Base-by-base conservation (phyloP, 2,329 filamentous ascomycete genomes). In the Colletotrichum simmondsii region DNA sequence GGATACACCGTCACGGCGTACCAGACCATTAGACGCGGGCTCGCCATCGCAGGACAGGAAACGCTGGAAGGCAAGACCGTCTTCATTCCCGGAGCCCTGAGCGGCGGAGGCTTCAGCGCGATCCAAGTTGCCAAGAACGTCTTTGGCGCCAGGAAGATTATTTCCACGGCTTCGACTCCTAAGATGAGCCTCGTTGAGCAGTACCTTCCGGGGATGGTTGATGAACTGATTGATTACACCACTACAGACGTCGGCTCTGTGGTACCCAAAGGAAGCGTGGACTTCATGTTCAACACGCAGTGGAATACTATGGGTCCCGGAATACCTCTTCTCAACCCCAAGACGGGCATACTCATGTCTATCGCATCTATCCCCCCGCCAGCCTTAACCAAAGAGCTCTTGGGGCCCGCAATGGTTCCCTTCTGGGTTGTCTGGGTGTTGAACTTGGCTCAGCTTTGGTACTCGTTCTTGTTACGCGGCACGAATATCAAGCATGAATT, bases 191-290 rank as follows among this genome's bases (percentile, higher is more conserved):
- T 85, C 26, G 85, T 89, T 0, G 82, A 84, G 54, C 75, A 83
- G 68, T 75, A 80, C 42, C 77, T 87, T 0, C 82, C 84, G 0
- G 85, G 84, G 0, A 79, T 86, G 6, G 84, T 88, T 2, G 87
- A 88, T 77, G 81, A 87, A 73, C 77, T 89, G 30, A 80, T 89
- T 71, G 87, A 90, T 76, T 90, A 90, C 78, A 84, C 81, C 67
- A 84, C 79, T 56, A 77, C 82, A 37, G 79, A 84, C 5, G 77
- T 87, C 3, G 75, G 78, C 37, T 72, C 81, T 6, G 78, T 68
- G 19, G 82, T 89, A 2, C 80, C 83, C 2, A 76, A 76, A 2
- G 84, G 83, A 28, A 85, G 79, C 22, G 83, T 89, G 3, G 88
- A 90, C 75, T 83, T 89, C 65, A 82, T 87, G 30, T 82, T 86